phyloP scores from a whole-genome alignment of 805 yeast genomes.

The Cyberlindnera maritima region DNA sequence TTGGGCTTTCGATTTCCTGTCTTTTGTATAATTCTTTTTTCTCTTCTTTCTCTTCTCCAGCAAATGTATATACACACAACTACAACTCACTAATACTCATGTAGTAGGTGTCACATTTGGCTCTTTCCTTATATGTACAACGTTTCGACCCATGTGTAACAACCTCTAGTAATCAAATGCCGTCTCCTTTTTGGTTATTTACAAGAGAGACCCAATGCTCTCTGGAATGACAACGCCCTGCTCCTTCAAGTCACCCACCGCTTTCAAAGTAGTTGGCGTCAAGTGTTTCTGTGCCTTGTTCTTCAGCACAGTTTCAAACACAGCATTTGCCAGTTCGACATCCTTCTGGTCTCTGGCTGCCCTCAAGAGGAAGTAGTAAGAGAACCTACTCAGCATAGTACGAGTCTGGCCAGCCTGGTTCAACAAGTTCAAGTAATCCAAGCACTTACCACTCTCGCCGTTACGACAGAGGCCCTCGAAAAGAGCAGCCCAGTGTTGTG shows the following conservation, averaged over 20 bases:
- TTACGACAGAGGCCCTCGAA: slow-evolving; percentile 25
- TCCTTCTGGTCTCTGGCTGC: slow-evolving; percentile 18
- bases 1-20: neutral
- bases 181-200: slow-evolving; percentile 10
- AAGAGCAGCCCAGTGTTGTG: slow-evolving; percentile 25
- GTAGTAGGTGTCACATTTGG: neutral
- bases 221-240: slow-evolving; percentile 17
- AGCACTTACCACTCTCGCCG: slow-evolving; percentile 11
- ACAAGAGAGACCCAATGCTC: slow-evolving; percentile 9
- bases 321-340: slow-evolving; percentile 20
- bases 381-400: slow-evolving; percentile 16
- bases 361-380: slow-evolving; percentile 21
- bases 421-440: slow-evolving; percentile 17
- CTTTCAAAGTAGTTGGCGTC: slow-evolving; percentile 5
- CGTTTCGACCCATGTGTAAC: neutral
- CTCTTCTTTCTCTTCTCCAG: too few species aligned
- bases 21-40: neutral
- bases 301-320: slow-evolving; percentile 14
- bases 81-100: too few species aligned
- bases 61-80: neutral
- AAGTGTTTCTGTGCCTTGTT: slow-evolving; percentile 4
- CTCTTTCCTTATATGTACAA: neutral
- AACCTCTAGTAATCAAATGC: neutral
- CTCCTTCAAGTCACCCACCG: slow-evolving; percentile 10
- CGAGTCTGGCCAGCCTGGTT: slow-evolving; percentile 2